Evolutionary conservation across 352 stramenopile species (phyloP).

Genomic region (Pythium dissotocum): DNA sequence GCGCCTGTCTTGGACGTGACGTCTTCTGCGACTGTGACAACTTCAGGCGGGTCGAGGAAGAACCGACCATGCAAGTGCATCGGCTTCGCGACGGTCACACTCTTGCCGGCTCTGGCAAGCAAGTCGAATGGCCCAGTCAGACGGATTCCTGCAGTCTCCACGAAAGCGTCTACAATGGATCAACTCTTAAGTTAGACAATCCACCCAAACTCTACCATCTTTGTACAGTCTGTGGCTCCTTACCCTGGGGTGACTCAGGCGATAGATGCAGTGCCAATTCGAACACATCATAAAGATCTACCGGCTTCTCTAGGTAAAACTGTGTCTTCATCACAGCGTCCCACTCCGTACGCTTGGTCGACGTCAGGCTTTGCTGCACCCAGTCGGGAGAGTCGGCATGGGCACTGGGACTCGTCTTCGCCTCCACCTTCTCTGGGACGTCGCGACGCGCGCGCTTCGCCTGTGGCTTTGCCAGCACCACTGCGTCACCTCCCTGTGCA

Average conservation of each 20-base stretch:
- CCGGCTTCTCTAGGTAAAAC: slow-evolving; percentile 32
- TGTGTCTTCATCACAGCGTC: slow-evolving; percentile 38
- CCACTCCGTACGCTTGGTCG: slow-evolving; percentile 36
- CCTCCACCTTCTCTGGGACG: neutral
- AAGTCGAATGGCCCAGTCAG: slow-evolving; percentile 57
- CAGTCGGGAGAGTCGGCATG: neutral
- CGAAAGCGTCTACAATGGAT: slow-evolving; percentile 46
- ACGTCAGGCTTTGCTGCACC: slow-evolving; percentile 5
- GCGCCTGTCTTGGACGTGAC: slow-evolving; percentile 18
- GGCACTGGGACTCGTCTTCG: neutral
- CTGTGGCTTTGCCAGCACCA: neutral
- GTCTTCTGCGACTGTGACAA: slow-evolving; percentile 39
- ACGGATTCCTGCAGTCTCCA: slow-evolving; percentile 38
- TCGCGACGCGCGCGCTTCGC: slow-evolving; percentile 5
- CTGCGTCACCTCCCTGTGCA: too few relatives aligned
- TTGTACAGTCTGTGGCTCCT: neutral
- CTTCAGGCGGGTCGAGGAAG: slow-evolving; percentile 56
- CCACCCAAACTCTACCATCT: too few relatives aligned
- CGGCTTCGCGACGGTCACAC: slow-evolving; percentile 37
- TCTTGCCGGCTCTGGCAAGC: slow-evolving; percentile 23
- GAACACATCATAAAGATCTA: slow-evolving; percentile 55
- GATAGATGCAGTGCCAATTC: slow-evolving; percentile 38
- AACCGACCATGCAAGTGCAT: slow-evolving; percentile 55
- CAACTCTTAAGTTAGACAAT: too few relatives aligned
- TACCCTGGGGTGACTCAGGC: slow-evolving; percentile 38